Percentiles rank a stretch among this genome's conserved stretches.
Evolutionary conservation across 129 eudicot species (phyloP).

Genomic region (Flaveria robusta): DNA sequence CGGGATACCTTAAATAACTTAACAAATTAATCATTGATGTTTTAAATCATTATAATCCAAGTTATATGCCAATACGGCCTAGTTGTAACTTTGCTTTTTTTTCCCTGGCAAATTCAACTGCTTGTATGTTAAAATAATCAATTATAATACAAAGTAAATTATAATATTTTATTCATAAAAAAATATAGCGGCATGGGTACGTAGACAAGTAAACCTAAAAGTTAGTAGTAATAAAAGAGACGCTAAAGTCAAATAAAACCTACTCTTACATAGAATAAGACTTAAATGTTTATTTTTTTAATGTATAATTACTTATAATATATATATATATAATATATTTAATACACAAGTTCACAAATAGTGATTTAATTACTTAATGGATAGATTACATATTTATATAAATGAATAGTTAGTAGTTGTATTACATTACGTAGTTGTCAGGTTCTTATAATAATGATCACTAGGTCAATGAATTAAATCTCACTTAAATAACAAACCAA

Average conservation of each 20-base stretch:
- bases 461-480: slow-evolving; percentile 44
- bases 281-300: neutral
- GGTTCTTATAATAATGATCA: slow-evolving; percentile 23
- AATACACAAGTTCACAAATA: too few relatives aligned
- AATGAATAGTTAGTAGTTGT: slow-evolving; percentile 30
- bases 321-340: too few relatives aligned
- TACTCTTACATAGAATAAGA: slow-evolving; percentile 23
- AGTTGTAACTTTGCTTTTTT: neutral
- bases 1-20: neutral
- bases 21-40: slow-evolving; percentile 1
- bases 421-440: slow-evolving; percentile 36
- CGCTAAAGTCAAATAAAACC: slow-evolving; percentile 39
- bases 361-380: neutral
- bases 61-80: neutral
- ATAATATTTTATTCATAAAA: neutral
- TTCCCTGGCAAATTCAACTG: neutral
- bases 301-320: neutral
- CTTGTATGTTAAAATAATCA: neutral
- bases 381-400: neutral
- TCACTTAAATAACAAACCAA: slow-evolving; percentile 33
- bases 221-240: slow-evolving; percentile 27
- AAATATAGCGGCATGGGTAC: slow-evolving; percentile 14
- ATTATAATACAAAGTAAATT: neutral
- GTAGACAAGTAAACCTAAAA: slow-evolving; percentile 44
- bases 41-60: neutral